These are phyloP conservation scores for Eucalyptus guilfoylei DNA, from an alignment of 345 rosid genomes.

Conservation along the genomic window DNA sequence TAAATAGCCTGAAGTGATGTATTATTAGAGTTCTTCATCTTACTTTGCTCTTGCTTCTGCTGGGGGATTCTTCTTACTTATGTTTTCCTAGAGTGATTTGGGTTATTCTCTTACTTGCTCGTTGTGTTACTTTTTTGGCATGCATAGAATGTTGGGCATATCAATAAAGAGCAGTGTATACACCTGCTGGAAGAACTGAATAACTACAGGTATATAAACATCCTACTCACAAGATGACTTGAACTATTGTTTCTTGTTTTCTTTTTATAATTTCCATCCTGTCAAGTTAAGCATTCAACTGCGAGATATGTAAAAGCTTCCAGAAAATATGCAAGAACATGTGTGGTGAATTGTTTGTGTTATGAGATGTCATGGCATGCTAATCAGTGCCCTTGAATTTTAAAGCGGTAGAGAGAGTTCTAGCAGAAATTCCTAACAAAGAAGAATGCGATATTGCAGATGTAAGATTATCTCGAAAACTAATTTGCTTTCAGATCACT, in stretches of 20 bases:
- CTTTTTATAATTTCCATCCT: background rate
- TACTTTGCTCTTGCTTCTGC: background rate
- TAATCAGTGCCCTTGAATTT: background rate
- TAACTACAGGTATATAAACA: slow-evolving; percentile 56
- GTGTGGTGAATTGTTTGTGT: background rate
- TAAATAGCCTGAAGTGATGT: background rate
- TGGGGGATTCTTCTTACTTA: background rate
- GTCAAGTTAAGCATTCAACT: background rate
- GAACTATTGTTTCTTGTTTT: background rate
- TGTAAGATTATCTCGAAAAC: background rate
- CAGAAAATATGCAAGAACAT: background rate
- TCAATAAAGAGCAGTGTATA: slow-evolving; percentile 72
- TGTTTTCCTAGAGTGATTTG: background rate
- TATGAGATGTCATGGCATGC: background rate
- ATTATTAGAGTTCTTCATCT: background rate
- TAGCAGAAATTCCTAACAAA: background rate
- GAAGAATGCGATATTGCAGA: background rate
- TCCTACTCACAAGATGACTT: background rate
- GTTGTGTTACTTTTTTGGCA: background rate
- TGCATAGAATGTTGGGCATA: slow-evolving; percentile 49
- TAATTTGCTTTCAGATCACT: background rate
- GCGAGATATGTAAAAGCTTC: background rate
- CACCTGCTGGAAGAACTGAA: slow-evolving; percentile 69
- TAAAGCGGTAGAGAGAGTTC: background rate
- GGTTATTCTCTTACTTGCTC: background rate